These are phyloP conservation scores for Elongisporangium undulatum DNA, from an alignment of 352 stramenopile genomes.

Conservation along the genomic window DNA sequence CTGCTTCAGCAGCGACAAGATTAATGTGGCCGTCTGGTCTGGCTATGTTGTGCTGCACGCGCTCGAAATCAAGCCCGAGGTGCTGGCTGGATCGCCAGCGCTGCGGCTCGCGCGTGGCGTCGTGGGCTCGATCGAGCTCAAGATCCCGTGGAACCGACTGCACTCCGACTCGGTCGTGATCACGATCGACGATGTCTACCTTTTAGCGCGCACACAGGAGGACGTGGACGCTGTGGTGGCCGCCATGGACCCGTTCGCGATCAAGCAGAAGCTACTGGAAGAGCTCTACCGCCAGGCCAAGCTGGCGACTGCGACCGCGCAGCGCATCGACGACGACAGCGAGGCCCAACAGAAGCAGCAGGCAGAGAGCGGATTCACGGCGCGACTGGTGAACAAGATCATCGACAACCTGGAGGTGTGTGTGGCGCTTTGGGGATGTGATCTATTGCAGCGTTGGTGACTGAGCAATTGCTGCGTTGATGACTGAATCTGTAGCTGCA, in stretches of 20 bases:
- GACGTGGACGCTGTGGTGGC: conserved; percentile 76
- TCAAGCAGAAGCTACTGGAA: conserved; percentile 85
- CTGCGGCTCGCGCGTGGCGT: conserved; percentile 74
- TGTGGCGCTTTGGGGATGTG: not conserved
- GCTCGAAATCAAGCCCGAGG: conserved; percentile 76
- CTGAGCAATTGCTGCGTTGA: conserved; percentile 2
- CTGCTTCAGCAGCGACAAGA: conserved; percentile 88
- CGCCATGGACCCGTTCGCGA: conserved; percentile 71
- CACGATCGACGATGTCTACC: conserved; percentile 84
- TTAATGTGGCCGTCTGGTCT: conserved; percentile 85
- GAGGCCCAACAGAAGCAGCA: conserved; percentile 32
- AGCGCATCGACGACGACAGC: not conserved
- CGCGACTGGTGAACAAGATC: conserved; percentile 84
- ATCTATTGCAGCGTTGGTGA: not conserved
- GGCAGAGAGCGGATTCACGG: conserved; percentile 70
- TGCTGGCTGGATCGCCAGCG: conserved; percentile 54
- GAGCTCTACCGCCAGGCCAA: conserved; percentile 72
- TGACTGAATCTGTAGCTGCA: conserved; percentile 61
- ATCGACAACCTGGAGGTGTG: conserved; percentile 84
- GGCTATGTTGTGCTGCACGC: conserved; percentile 82
- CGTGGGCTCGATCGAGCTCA: conserved; percentile 83
- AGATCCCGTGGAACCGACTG: conserved; percentile 88
- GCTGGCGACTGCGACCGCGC: not conserved
- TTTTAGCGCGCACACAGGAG: conserved; percentile 73
- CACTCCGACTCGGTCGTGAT: conserved; percentile 85